phyloP scores from a whole-genome alignment of 495 filamentous ascomycete genomes.

The Filosporella fistucella region DNA sequence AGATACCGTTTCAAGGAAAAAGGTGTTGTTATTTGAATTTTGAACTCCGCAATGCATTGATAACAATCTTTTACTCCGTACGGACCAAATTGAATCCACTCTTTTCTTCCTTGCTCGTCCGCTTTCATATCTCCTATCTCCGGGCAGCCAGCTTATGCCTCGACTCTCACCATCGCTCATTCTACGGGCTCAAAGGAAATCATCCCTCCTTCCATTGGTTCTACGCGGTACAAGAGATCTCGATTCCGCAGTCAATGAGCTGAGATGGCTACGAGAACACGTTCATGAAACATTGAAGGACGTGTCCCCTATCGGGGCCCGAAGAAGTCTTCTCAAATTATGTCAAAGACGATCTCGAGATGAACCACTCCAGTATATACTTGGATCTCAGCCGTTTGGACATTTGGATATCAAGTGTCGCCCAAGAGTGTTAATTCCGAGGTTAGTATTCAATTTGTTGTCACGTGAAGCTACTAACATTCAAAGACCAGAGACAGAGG shows the following conservation, averaged over 20 bases:
- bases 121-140: background rate
- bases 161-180: conserved; percentile 61
- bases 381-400: conserved; percentile 88
- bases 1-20: too few relatives aligned
- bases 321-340: conserved; percentile 35
- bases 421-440: conserved; percentile 77
- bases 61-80: background rate
- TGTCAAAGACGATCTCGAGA: conserved; percentile 58
- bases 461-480: conserved; percentile 9
- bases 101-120: background rate
- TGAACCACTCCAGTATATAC: conserved; percentile 80
- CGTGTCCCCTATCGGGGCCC: background rate
- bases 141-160: conserved; percentile 57
- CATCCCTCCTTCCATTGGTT: conserved; percentile 59
- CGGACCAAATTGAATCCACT: background rate
- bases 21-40: too few relatives aligned
- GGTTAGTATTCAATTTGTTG: conserved; percentile 38
- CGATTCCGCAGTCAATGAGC: conserved; percentile 64
- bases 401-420: conserved; percentile 71
- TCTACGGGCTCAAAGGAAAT: conserved; percentile 46
- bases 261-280: conserved; percentile 80
- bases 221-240: conserved; percentile 62
- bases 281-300: conserved; percentile 24
- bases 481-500: conserved; percentile 65
- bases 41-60: too few relatives aligned